Base-by-base conservation (phyloP, 148 eudicot genomes). In the Chenopodium album region DNA sequence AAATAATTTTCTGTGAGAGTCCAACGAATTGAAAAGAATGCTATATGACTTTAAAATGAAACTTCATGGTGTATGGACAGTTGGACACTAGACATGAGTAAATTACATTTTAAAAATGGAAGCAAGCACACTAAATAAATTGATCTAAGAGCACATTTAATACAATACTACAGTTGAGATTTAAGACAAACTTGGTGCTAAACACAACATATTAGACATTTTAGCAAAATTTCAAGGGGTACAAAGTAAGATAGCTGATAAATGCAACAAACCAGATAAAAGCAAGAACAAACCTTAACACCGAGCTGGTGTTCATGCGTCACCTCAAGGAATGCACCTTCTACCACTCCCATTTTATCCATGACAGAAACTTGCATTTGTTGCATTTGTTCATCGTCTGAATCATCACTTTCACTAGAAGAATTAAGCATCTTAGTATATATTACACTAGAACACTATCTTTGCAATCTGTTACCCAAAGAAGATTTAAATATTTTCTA, bases 311-410 rank as follows among this genome's bases (percentile, higher is more conserved):
- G 86, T 65, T 95, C 93, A 84, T 88, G 93, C 37, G 89, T 85
- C 56, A 90, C 80, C 92, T 92, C 98, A 76, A 75, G 82, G 80
- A 92, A 86, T 60, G 91, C 93, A 81, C 88, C 88, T 83, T 93
- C 97, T 46, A 85, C 89, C 73, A 92, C 81, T 78, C 92, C 93
- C 84, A 78, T 88, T 89, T 86, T 89, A 50, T 90, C 89, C 92
- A 91, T 87, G 78, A 89, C 78, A 73, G 82, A 81, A 48, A 77
- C 76, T 86, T 86, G 89, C 26, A 78, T 60, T 73, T 77, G 87
- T 73, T 80, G 75, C 71, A 76, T 70, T 23, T 70, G 48, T 65
- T 86, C 92, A 20, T 89, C 83, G 73, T 90, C 92, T 29, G 91
- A 90, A 83, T 90, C 93, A 67, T 88, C 91, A 68, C 89, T 87